A percentile compares a stretch with the other conserved stretches of the same genome.
Conservation (phyloP, 192 early-diverging fungal species). For the Entophlyctis helioformis region DNA sequence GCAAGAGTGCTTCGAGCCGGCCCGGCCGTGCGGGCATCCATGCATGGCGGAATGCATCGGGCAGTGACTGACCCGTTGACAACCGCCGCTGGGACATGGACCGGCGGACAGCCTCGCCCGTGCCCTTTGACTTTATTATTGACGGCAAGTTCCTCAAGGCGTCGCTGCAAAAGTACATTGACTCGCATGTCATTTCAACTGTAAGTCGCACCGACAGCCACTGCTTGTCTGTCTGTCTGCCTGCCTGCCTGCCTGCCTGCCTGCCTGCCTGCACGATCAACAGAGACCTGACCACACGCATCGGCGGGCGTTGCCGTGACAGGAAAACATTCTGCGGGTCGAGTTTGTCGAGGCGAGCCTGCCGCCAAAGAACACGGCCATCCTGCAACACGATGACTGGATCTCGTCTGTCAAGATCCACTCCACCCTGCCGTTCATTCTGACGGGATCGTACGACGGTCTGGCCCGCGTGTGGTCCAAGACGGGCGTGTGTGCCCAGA, state of each 20-base stretch:
- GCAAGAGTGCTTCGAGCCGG: no score
- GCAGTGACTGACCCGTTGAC: no score
- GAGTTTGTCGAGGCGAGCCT: constrained; percentile 90
- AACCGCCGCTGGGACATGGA: no score
- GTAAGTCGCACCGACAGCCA: constrained; percentile 15
- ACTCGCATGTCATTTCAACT: constrained; percentile 48
- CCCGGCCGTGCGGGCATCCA: no score
- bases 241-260: no score
- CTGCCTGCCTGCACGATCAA: no score
- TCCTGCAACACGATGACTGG: constrained; percentile 93
- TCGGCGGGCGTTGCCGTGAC: background rate
- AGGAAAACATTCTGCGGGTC: constrained; percentile 74
- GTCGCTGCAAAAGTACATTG: constrained; percentile 63
- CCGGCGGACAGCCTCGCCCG: constrained; percentile 57
- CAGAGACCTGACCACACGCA: no score
- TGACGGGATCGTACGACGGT: constrained; percentile 79
- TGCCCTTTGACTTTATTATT: constrained; percentile 89
- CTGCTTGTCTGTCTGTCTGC: background rate
- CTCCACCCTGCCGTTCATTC: constrained; percentile 11
- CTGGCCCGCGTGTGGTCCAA: constrained; percentile 72
- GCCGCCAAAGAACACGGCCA: constrained; percentile 65
- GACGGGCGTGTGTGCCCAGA: constrained; percentile 21
- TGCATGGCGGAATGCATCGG: no score
- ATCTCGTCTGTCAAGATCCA: constrained; percentile 35
- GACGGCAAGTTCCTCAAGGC: constrained; percentile 82